phyloP scores from a whole-genome alignment of 345 rosid species.

The Raphanus raphanistrum region DNA sequence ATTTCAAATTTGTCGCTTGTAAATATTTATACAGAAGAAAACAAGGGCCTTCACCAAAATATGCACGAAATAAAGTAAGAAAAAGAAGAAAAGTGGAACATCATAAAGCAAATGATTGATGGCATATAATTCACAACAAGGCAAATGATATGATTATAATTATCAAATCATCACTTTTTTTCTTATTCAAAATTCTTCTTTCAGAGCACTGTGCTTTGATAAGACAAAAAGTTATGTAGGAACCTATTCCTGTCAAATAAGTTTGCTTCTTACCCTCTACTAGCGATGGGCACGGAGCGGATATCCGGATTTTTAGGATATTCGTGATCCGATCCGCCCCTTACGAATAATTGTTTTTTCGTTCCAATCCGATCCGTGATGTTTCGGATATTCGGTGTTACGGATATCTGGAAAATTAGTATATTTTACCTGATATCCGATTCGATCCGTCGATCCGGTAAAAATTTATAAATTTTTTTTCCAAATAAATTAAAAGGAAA shows the following conservation, averaged over 20 bases:
- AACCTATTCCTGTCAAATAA: slow-evolving; percentile 15
- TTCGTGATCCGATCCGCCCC: too few relatives aligned
- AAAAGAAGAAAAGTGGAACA: slow-evolving; percentile 30
- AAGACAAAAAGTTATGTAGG: slow-evolving; percentile 35
- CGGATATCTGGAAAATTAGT: too few relatives aligned
- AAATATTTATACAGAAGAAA: neutral
- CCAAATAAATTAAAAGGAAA: too few relatives aligned
- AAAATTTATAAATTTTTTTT: too few relatives aligned
- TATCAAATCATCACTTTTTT: slow-evolving; percentile 38
- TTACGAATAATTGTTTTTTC: too few relatives aligned
- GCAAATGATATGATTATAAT: slow-evolving; percentile 39
- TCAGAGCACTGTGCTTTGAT: slow-evolving; percentile 29
- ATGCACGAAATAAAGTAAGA: slow-evolving; percentile 15
- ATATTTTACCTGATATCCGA: too few relatives aligned
- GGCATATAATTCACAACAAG: slow-evolving; percentile 39
- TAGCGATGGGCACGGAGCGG: too few relatives aligned
- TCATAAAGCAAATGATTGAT: slow-evolving; percentile 37
- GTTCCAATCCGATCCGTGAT: too few relatives aligned
- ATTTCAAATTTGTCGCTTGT: neutral
- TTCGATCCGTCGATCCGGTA: too few relatives aligned
- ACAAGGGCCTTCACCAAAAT: neutral
- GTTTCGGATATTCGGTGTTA: too few relatives aligned
- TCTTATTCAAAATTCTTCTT: slow-evolving; percentile 12
- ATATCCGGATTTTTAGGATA: too few relatives aligned
- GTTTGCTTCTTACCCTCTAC: neutral